A percentile compares a stretch with the other conserved stretches of the same genome.
phyloP scores from a whole-genome alignment of 805 yeast genomes.

The Yamadazyma ubonensis region DNA sequence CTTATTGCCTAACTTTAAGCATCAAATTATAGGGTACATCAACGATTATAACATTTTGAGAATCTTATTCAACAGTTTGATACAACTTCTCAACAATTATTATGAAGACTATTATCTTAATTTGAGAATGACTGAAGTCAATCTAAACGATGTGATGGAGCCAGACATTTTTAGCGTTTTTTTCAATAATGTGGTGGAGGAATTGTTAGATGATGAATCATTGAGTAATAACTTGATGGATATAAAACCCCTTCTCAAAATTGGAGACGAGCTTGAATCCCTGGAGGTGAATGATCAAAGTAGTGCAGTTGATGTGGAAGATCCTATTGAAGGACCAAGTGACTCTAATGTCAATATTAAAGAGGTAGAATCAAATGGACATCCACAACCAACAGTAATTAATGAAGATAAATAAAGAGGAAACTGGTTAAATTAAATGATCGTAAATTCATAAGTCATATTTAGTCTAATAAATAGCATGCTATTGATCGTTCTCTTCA shows the following conservation, averaged over 20 bases:
- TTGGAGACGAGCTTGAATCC: slow-evolving; percentile 12
- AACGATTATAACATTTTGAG: slow-evolving; percentile 47
- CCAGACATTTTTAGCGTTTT: slow-evolving; percentile 15
- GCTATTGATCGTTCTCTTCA: slow-evolving; percentile 69
- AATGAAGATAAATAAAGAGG: too few relatives aligned
- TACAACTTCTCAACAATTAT: slow-evolving; percentile 45
- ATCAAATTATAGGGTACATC: slow-evolving; percentile 54
- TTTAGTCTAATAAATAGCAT: not conserved
- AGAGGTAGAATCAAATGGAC: not conserved
- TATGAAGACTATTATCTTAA: slow-evolving; percentile 24
- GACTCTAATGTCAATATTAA: not conserved
- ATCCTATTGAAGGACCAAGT: too few relatives aligned
- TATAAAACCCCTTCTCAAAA: slow-evolving; percentile 15
- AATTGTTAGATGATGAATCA: slow-evolving; percentile 15
- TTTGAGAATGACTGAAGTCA: slow-evolving; percentile 21
- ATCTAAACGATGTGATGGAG: slow-evolving; percentile 37
- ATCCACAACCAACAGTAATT: too few relatives aligned
- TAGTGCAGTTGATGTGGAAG: too few relatives aligned
- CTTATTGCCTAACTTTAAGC: slow-evolving; percentile 57
- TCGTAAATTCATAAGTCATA: too few relatives aligned
- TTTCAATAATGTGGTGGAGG: slow-evolving; percentile 15
- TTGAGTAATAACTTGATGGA: slow-evolving; percentile 13
- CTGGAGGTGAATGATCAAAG: not conserved
- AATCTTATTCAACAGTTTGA: slow-evolving; percentile 30
- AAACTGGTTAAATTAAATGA: too few relatives aligned